Percentiles rank a stretch among this genome's conserved stretches.
phyloP scores from a whole-genome alignment of 306 rosid species.

The Lathyrus sativus region DNA sequence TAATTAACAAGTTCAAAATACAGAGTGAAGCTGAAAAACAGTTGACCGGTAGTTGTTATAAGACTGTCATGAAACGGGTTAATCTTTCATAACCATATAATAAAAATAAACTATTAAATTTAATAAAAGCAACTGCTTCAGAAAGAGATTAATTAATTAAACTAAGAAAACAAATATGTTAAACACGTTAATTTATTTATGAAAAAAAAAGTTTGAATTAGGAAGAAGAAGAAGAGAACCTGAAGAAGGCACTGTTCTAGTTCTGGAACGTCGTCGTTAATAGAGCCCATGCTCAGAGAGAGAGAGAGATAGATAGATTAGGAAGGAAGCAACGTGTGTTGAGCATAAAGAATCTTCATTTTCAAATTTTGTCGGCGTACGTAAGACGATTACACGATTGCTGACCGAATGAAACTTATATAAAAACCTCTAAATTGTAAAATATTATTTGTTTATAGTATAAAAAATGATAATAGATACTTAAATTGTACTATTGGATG shows the following conservation, averaged over 20 bases:
- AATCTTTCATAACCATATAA: too few relatives aligned
- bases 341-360: background rate
- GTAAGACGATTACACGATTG: too few relatives aligned
- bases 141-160: too few relatives aligned
- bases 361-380: background rate
- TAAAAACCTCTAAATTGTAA: too few relatives aligned
- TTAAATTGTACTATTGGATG: too few relatives aligned
- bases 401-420: too few relatives aligned
- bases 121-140: too few relatives aligned
- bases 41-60: background rate
- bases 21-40: background rate
- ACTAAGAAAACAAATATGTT: background rate
- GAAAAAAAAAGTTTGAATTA: background rate
- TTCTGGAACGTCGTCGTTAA: constrained; percentile 24
- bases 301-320: background rate
- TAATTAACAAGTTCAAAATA: background rate
- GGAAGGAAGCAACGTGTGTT: background rate
- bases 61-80: background rate
- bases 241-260: constrained; percentile 35
- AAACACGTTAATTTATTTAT: background rate
- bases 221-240: constrained; percentile 3
- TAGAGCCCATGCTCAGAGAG: constrained; percentile 6
- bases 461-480: too few relatives aligned
- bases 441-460: too few relatives aligned
- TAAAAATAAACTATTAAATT: too few relatives aligned